Base-by-base conservation (phyloP, 2,329 filamentous ascomycete genomes). In the Fusarium incarnatum region DNA sequence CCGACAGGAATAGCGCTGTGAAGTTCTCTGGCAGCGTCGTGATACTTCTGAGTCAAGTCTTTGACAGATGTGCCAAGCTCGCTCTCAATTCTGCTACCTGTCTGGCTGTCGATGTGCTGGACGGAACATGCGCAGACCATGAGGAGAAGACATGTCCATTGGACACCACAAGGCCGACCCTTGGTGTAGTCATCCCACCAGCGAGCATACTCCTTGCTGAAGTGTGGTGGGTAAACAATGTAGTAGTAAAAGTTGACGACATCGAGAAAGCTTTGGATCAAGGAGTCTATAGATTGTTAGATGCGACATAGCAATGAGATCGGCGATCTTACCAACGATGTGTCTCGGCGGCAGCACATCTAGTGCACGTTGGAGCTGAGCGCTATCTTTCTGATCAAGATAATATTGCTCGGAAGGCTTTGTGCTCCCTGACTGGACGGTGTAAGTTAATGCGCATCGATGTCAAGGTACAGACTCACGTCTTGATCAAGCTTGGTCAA, bases 231-330 rank as follows among this genome's bases (percentile, higher is more conserved):
- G 8, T 66, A 66, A 5, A 66, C 63, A 1, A 66, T 66, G 40
- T 66, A 66, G 30, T 66, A 66, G 44, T 66, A 66, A 46, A 66
- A 66, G 30, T 67, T 66, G 22, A 66, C 62, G 4, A 66, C 63
- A 16, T 66, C 63, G 5, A 66, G 63, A 18, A 67, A 66, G 5
- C 48, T 55, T 8, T 67, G 63, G 11, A 66, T 18, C 5, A 66
- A 7, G 16, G 62, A 46, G 32, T 66, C 63, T 66, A 27, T 3
- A 3, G 13, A 9, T 3, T 3, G 48, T 66, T 45, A 66, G 62
- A 50, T 15, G 16, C 16, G 16, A 20, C 0, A 15, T 11, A 11
- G 18, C 3, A 16, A 8, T 15, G 13, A 13, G 6, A 8, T 8
- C 16, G 9, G 2, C 16, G 11, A 20, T 23, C 56, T 67, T 56